Conservation (phyloP, 2,329 filamentous ascomycete species). For the Bipolaris zeicola region DNA sequence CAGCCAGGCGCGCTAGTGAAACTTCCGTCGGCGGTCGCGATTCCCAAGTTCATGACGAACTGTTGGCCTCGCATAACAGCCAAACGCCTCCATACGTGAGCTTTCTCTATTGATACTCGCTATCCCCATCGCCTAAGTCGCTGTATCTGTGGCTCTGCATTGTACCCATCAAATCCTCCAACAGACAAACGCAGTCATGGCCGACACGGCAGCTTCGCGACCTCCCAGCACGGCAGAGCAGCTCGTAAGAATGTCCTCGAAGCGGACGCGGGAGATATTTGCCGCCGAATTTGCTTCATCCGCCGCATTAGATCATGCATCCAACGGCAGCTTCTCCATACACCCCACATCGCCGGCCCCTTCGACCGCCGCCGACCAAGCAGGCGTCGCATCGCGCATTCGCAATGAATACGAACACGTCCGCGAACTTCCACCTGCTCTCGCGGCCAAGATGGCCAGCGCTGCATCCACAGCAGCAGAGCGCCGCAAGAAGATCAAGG, state of each 20-base stretch:
- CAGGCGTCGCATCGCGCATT: conserved; percentile 63
- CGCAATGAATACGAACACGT: conserved; percentile 78
- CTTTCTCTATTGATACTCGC: not conserved
- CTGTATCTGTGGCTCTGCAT: not conserved
- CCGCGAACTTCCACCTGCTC: conserved; percentile 73
- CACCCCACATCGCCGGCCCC: conserved; percentile 54
- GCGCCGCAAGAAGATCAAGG: conserved; percentile 67
- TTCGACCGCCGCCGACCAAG: conserved; percentile 51
- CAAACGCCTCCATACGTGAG: conserved; percentile 5
- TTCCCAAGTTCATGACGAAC: conserved; percentile 10
- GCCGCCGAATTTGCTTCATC: conserved; percentile 57
- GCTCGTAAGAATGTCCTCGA: conserved; percentile 54
- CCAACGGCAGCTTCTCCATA: conserved; percentile 48
- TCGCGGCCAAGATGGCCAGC: conserved; percentile 79
- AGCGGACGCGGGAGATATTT: conserved; percentile 61
- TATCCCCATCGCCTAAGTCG: not conserved
- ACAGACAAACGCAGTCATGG: conserved; percentile 21
- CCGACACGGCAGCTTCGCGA: conserved; percentile 25
- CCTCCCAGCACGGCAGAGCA: conserved; percentile 31
- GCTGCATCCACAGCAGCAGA: conserved; percentile 62
- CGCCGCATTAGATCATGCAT: conserved; percentile 49
- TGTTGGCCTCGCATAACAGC: not conserved
- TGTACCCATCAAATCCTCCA: not conserved
- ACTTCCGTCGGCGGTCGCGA: conserved; percentile 17
- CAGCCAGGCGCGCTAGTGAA: conserved; percentile 16